Evolutionary conservation across 2,329 filamentous ascomycete genomes (phyloP), one percentile per base, ranked within the genome.

Genomic region (Ophioceras dolichostomum): DNA sequence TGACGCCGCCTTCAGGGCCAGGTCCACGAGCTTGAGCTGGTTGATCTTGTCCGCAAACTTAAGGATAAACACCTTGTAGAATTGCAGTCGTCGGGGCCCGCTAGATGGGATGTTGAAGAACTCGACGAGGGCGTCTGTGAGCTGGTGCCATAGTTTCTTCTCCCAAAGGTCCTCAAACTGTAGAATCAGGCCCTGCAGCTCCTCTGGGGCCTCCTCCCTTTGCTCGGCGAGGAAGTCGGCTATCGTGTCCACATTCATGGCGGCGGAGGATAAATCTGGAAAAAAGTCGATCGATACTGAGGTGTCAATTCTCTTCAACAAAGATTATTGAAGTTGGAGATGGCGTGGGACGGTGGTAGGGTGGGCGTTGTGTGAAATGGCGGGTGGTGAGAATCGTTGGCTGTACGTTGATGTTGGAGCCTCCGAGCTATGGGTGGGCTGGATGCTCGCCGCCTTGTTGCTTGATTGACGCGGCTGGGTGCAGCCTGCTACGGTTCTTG

Each of bases 41-140:
- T 96, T 98, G 70, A 98, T 95, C 72, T 93, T 95, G 58, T 94
- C 88, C 47, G 88, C 86, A 56, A 98, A 98, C 61, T 83, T 91
- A 59, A 89, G 76, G 60, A 98, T 83, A 67, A 98, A 98, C 51
- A 78, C 79, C 64, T 91, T 86, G 71, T 91, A 98, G 61, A 98
- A 82, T 42, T 79, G 69, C 65, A 98, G 74, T 54, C 89, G 81
- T 65, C 94, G 86, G 41, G 76, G 70, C 39, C 78, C 81, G 61
- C 88, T 96, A 55, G 79, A 76, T 32, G 83, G 73, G 50, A 84
- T 66, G 53, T 79, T 79, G 67, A 95, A 98, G 73, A 89, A 95
- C 48, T 83, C 73, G 49, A 94, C 69, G 39, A 98, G 74, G 37
- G 80, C 70, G 55, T 94, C 83, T 26, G 91, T 98, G 48, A 98